Evolutionary conservation across 257 asterid genomes (phyloP), one percentile per base, ranked within the genome.

Genomic region (Solanum appendiculatum): DNA sequence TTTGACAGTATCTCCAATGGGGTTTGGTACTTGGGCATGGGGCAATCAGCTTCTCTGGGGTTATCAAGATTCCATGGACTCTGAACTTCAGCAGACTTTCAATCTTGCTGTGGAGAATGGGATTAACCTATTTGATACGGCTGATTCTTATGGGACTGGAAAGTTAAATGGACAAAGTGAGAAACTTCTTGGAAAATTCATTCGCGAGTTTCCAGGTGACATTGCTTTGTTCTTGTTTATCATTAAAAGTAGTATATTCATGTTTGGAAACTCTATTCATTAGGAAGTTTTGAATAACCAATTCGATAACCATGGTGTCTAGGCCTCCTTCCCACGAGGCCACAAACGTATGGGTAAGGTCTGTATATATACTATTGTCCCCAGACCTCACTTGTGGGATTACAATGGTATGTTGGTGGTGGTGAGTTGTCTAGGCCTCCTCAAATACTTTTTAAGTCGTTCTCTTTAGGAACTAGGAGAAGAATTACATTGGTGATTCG

Each of bases 21-120:
- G 99, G 54, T 94, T 97, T 86, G 99, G 99, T 86, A 97, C 99
- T 9, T 97, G 99, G 99, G 98, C 99, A 9, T 97, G 98, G 99
- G 99, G 99, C 40, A 97, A 97, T 86, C 95, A 97, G 90, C 89
- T 97, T 83, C 89, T 97, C n/a, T 97, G 99, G 99, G 98, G 98
- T 42, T 95, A 97, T 89, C 91, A 93, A 84, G 96, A 97, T 90
- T 94, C 98, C 58, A 97, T 97, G 98, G 98, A 97, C 86, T 20
- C 36, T 78, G 96, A 97, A 90, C 98, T 97, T 90, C 99, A 94
- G 91, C 94, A 90, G 89, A 87, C 92, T 88, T 97, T 97, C 89
- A 91, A 95, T 89, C 93, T 97, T 83, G 98, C 98, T 7, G 92
- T 95, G 86, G 91, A 91, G 33, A 95, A 92, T 90, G 98, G 99